A percentile compares a stretch with the other conserved stretches of the same genome.
Conservation (phyloP, 2,329 filamentous ascomycete genomes). For the Aaosphaeria pasadenensis region DNA sequence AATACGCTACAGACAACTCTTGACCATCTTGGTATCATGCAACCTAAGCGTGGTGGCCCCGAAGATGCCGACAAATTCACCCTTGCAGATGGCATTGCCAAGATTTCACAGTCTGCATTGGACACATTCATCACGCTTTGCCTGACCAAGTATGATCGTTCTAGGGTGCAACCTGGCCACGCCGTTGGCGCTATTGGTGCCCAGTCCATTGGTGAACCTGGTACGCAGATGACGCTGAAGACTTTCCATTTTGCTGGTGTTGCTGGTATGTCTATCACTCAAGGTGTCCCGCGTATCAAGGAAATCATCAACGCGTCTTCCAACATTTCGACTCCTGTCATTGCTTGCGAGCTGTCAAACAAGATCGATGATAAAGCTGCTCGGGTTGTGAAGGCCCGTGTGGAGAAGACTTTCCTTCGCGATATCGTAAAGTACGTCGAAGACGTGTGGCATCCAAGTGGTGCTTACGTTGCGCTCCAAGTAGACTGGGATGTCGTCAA, state of each 20-base stretch:
- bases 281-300: constrained; percentile 99
- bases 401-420: constrained; percentile 89
- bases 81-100: constrained; percentile 68
- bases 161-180: constrained; percentile 89
- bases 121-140: constrained; percentile 76
- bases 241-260: constrained; percentile 99
- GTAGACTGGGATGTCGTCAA: constrained; percentile 77
- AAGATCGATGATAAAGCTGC: constrained; percentile 72
- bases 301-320: constrained; percentile 99
- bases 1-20: constrained; percentile 55
- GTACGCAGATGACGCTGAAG: constrained; percentile 98
- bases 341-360: constrained; percentile 80
- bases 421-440: constrained; percentile 81
- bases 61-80: constrained; percentile 37
- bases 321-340: constrained; percentile 89
- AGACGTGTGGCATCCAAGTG: constrained; percentile 79
- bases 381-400: constrained; percentile 86
- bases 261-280: constrained; percentile 98
- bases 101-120: constrained; percentile 74
- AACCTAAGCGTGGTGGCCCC: constrained; percentile 5
- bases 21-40: constrained; percentile 19
- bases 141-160: constrained; percentile 84
- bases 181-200: constrained; percentile 95
- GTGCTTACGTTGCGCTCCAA: constrained; percentile 74
- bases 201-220: constrained; percentile 96